Conservation (phyloP, 1,284 basidiomycete genomes). For the Exobasidium rhododendri region DNA sequence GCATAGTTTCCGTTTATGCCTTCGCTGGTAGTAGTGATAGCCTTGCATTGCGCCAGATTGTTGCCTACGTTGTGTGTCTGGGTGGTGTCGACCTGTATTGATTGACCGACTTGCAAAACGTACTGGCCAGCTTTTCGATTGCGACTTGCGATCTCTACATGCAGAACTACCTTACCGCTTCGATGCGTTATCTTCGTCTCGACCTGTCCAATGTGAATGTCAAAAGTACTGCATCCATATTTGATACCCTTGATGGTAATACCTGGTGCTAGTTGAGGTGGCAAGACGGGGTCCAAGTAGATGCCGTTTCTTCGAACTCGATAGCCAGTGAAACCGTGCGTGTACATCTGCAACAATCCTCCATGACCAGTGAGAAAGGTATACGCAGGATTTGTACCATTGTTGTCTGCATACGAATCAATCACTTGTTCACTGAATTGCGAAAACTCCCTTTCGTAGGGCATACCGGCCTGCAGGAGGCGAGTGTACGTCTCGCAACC, state of each 20-base stretch:
- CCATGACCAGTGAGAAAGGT: constrained; percentile 42
- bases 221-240: constrained; percentile 24
- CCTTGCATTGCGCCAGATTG: constrained; percentile 39
- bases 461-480: constrained; percentile 27
- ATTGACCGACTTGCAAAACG: constrained; percentile 7
- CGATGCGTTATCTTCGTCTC: constrained; percentile 12
- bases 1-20: constrained; percentile 33
- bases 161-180: constrained; percentile 15
- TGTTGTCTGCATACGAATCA: constrained; percentile 22
- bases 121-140: constrained; percentile 26
- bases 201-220: constrained; percentile 21
- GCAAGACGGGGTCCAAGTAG: constrained; percentile 36
- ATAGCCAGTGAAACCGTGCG: constrained; percentile 44
- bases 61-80: constrained; percentile 19
- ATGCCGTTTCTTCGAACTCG: constrained; percentile 26
- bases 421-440: constrained; percentile 41
- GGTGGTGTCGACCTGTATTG: constrained; percentile 6
- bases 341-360: constrained; percentile 27
- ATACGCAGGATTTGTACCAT: constrained; percentile 35
- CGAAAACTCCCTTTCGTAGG: constrained; percentile 39
- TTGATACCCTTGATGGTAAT: constrained; percentile 39
- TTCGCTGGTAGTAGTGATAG: neutral
- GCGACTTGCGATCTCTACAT: constrained; percentile 20
- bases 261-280: constrained; percentile 31
- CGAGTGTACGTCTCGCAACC: constrained; percentile 42